A percentile compares a stretch with the other conserved stretches of the same genome.
These are phyloP conservation scores for Escallonia rubra DNA, from an alignment of 129 eudicot species.

Conservation along the genomic window DNA sequence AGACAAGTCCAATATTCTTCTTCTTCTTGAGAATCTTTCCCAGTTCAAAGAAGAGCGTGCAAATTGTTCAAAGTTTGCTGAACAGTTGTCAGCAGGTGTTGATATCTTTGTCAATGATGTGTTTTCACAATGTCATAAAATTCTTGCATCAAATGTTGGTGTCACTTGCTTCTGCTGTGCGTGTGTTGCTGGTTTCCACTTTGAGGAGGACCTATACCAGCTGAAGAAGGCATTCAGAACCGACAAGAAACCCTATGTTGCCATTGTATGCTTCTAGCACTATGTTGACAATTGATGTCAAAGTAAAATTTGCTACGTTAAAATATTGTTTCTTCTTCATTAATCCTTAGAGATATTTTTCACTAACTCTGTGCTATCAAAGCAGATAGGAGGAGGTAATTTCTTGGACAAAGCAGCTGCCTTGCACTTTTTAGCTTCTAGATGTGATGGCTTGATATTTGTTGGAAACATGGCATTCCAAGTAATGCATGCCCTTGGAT, in stretches of 20 bases:
- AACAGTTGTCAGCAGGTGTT: constrained; percentile 54
- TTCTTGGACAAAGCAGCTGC: constrained; percentile 66
- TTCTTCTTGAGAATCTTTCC: constrained; percentile 64
- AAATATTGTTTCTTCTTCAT: not conserved
- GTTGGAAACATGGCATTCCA: constrained; percentile 85
- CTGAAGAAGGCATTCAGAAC: constrained; percentile 43
- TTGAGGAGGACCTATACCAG: constrained; percentile 54
- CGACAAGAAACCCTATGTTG: constrained; percentile 46
- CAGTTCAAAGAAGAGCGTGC: constrained; percentile 52
- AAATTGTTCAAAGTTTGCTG: constrained; percentile 53
- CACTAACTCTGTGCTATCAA: constrained; percentile 9
- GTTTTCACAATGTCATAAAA: constrained; percentile 69
- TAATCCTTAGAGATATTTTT: not conserved
- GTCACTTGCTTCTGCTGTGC: constrained; percentile 59
- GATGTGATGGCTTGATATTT: constrained; percentile 68
- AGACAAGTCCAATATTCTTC: constrained; percentile 22
- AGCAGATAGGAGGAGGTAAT: constrained; percentile 80
- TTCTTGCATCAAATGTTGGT: constrained; percentile 91
- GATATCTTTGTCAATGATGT: constrained; percentile 80
- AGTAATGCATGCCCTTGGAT: constrained; percentile 80
- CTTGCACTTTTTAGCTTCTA: constrained; percentile 46
- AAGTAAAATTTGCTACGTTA: not conserved
- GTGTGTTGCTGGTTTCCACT: constrained; percentile 74
- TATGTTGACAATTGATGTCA: not conserved
- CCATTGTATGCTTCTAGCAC: constrained; percentile 43